A percentile compares a stretch with the other conserved stretches of the same genome.
Evolutionary conservation across 192 early-diverging fungal species (phyloP).

Genomic region (Gaertneriomyces semiglobifer): DNA sequence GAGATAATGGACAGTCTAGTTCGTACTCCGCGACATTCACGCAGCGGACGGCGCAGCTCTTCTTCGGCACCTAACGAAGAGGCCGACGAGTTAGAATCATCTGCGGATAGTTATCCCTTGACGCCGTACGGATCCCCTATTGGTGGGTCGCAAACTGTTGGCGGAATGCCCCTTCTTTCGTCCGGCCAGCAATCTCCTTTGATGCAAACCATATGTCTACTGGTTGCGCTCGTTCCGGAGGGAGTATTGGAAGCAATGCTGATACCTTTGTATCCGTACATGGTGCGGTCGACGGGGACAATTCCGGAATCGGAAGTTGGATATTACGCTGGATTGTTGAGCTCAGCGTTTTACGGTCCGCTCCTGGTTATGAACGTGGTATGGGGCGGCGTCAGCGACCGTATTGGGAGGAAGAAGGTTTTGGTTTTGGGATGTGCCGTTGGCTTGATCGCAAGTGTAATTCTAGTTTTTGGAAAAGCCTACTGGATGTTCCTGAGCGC

Average conservation of each 20-base stretch:
- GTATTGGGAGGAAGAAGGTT: slow-evolving; percentile 32
- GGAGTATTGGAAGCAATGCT: slow-evolving; percentile 44
- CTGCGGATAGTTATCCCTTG: no score
- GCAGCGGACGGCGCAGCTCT: no score
- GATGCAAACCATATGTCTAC: slow-evolving; percentile 19
- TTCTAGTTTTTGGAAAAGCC: slow-evolving; percentile 26
- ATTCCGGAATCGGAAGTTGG: slow-evolving; percentile 26
- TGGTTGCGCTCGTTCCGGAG: slow-evolving; percentile 44
- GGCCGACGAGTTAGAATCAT: no score
- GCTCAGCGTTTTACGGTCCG: slow-evolving; percentile 46
- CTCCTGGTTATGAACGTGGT: slow-evolving; percentile 47
- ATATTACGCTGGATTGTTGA: slow-evolving; percentile 41
- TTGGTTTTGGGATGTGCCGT: slow-evolving; percentile 19
- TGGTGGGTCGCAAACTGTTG: no score
- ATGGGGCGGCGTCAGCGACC: slow-evolving; percentile 46
- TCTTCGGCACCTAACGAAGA: no score
- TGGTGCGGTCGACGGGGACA: slow-evolving; percentile 26
- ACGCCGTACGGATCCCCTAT: no score
- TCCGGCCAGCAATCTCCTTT: no score
- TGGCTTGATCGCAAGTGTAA: slow-evolving; percentile 6
- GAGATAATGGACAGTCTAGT: no score
- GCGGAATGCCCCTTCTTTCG: no score
- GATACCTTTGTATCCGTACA: slow-evolving; percentile 44
- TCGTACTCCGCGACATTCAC: no score
- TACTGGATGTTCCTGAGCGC: slow-evolving; percentile 29